Percentiles rank a stretch among this genome's conserved stretches.
Conservation (phyloP, 306 rosid species). For the Rosa persica region DNA sequence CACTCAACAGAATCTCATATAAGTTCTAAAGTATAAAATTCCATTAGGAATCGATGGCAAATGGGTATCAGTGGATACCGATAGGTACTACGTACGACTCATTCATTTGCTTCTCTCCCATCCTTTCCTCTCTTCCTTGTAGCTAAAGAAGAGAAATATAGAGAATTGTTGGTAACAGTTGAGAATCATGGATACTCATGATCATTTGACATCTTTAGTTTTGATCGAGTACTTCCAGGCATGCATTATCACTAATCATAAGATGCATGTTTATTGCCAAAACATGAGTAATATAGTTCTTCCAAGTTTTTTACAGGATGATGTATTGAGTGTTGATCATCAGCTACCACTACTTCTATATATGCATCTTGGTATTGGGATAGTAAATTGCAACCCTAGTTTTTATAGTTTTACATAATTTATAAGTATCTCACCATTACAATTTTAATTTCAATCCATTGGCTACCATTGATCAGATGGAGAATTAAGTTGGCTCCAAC, state of each 20-base stretch:
- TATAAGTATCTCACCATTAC: neutral
- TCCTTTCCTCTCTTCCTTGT: too few species aligned
- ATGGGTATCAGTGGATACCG: too few species aligned
- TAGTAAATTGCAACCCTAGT: neutral
- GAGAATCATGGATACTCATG: too few species aligned
- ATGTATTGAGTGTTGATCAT: neutral
- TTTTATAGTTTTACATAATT: neutral
- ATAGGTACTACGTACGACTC: too few species aligned
- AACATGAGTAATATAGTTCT: neutral
- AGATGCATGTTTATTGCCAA: neutral
- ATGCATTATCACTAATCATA: neutral
- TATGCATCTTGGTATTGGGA: too few species aligned
- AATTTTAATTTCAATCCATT: neutral
- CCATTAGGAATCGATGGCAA: too few species aligned
- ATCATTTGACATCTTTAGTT: too few species aligned
- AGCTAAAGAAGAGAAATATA: too few species aligned
- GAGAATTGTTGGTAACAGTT: too few species aligned
- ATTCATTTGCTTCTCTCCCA: too few species aligned
- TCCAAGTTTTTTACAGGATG: neutral
- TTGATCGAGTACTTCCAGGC: neutral
- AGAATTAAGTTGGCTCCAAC: neutral
- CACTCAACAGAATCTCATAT: too few species aligned
- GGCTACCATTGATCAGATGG: neutral
- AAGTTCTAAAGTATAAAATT: too few species aligned
- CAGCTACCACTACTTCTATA: neutral